A percentile compares a stretch with the other conserved stretches of the same genome.
Conservation (phyloP, 2,329 filamentous ascomycete genomes). For the Penicillium thymicola region DNA sequence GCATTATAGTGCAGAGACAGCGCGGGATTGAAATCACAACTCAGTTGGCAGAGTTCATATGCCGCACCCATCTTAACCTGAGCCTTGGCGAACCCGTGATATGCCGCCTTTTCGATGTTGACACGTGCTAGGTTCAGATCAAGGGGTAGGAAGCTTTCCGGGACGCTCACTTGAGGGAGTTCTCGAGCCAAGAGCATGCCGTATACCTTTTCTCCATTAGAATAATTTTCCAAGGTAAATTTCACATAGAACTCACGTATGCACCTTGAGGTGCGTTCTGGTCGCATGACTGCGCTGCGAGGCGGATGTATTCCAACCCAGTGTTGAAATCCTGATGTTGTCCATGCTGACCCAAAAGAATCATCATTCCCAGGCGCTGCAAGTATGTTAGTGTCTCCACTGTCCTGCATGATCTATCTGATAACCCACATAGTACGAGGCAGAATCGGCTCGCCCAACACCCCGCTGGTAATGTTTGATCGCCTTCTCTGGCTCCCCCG, state of each 20-base stretch:
- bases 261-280: conserved; percentile 96
- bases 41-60: conserved; percentile 89
- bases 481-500: conserved; percentile 86
- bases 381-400: conserved; percentile 24
- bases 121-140: conserved; percentile 72
- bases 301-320: conserved; percentile 77
- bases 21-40: conserved; percentile 91
- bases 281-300: conserved; percentile 81
- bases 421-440: conserved; percentile 63
- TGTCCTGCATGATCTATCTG: conserved; percentile 5
- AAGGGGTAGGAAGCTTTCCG: conserved; percentile 65
- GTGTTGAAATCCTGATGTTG: conserved; percentile 75
- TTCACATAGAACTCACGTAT: conserved; percentile 54
- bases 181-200: conserved; percentile 92
- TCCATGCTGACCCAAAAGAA: conserved; percentile 86
- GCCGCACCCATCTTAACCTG: conserved; percentile 96
- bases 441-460: conserved; percentile 77
- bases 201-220: conserved; percentile 56
- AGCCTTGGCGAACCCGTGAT: conserved; percentile 91
- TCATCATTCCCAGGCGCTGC: conserved; percentile 95
- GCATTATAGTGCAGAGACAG: conserved; percentile 95
- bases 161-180: conserved; percentile 83
- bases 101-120: conserved; percentile 95
- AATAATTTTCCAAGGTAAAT: neutral
- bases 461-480: conserved; percentile 86